A percentile compares a stretch with the other conserved stretches of the same genome.
phyloP scores from a whole-genome alignment of 2,329 filamentous ascomycete species.

The Cadophora sp. region DNA sequence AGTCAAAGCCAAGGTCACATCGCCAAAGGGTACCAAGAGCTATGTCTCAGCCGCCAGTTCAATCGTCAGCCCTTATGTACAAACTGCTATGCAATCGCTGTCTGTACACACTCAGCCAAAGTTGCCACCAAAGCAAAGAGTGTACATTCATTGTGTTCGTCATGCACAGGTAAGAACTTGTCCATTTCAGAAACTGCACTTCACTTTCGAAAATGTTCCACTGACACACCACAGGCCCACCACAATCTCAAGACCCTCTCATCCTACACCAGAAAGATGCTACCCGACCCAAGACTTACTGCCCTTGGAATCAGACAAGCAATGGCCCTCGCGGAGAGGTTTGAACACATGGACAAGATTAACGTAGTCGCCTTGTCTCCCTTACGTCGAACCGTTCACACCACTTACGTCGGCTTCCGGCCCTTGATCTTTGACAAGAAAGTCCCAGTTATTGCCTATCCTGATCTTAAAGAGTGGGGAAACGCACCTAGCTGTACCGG shows the following conservation, averaged over 20 bases:
- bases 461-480: constrained; percentile 16
- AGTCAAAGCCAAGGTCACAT: neutral
- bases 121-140: neutral
- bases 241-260: neutral
- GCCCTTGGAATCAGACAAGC: neutral
- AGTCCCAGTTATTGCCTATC: constrained; percentile 10
- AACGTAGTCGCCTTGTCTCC: constrained; percentile 14
- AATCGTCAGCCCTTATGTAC: neutral
- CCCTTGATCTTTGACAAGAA: neutral
- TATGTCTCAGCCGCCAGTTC: neutral
- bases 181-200: neutral
- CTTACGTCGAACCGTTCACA: constrained; percentile 8
- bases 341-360: neutral
- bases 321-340: neutral
- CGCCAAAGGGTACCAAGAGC: neutral
- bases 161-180: constrained; percentile 16
- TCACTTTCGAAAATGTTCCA: neutral
- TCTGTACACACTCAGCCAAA: neutral
- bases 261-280: neutral
- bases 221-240: neutral
- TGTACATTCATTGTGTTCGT: constrained; percentile 6
- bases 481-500: constrained; percentile 5
- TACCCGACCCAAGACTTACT: constrained; percentile 9
- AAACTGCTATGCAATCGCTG: neutral
- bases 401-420: neutral